phyloP scores from a whole-genome alignment of 768 basidiomycete genomes.

The Amanita fuliginea region DNA sequence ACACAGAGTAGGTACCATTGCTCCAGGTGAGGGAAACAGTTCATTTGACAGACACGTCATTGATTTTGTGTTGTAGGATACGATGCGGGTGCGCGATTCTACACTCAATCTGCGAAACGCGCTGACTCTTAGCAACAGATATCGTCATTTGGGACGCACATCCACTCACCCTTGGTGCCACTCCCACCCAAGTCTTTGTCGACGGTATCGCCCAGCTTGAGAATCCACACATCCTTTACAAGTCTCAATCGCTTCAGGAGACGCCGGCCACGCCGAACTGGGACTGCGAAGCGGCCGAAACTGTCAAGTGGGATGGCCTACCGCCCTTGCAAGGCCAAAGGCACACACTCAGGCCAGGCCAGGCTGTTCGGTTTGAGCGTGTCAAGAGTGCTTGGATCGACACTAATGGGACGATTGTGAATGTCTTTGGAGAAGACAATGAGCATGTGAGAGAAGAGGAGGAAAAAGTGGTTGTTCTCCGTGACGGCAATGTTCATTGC shows the following conservation, averaged over 20 bases:
- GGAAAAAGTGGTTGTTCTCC: conserved; percentile 31
- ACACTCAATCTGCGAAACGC: background rate
- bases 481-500: conserved; percentile 45
- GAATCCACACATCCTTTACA: conserved; percentile 23
- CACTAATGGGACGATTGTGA: conserved; percentile 11
- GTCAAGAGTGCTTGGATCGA: conserved; percentile 30
- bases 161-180: conserved; percentile 69
- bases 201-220: conserved; percentile 67
- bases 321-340: conserved; percentile 39
- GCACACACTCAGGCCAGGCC: conserved; percentile 32
- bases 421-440: conserved; percentile 13
- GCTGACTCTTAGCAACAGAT: conserved; percentile 20
- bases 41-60: conserved; percentile 4
- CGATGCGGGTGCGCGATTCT: conserved; percentile 41
- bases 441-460: conserved; percentile 11
- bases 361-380: conserved; percentile 42
- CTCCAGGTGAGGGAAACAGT: conserved; percentile 24
- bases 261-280: conserved; percentile 47
- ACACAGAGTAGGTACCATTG: conserved; percentile 57
- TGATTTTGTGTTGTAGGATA: conserved; percentile 30
- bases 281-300: conserved; percentile 44
- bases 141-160: conserved; percentile 63
- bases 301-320: conserved; percentile 54
- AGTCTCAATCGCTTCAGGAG: conserved; percentile 37
- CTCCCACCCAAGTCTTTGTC: conserved; percentile 72